Percentiles rank a stretch among this genome's conserved stretches.
Evolutionary conservation across 2,329 filamentous ascomycete species (phyloP).

Genomic region (Venturia aucupariae): DNA sequence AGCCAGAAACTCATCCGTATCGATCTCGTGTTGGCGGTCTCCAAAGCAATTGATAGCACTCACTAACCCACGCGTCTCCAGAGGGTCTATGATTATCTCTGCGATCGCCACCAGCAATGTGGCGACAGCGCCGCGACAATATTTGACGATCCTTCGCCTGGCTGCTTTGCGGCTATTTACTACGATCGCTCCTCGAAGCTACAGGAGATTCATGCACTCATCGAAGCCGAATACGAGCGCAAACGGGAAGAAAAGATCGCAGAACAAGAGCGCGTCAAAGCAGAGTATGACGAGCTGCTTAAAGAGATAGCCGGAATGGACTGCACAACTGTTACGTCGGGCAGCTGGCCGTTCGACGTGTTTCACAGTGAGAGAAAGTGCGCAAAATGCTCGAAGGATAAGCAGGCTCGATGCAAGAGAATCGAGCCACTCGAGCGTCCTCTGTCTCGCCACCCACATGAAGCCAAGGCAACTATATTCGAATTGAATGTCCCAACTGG

Average conservation of each 20-base stretch:
- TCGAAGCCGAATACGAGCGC: constrained; percentile 26
- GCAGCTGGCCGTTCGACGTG: neutral
- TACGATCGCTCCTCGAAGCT: constrained; percentile 27
- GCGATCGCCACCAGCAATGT: constrained; percentile 25
- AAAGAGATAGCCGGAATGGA: constrained; percentile 23
- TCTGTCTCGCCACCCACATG: constrained; percentile 31
- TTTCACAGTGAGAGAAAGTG: constrained; percentile 30
- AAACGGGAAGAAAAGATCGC: constrained; percentile 27
- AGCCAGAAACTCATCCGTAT: no score
- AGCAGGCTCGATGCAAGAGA: constrained; percentile 28
- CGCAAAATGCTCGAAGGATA: constrained; percentile 34
- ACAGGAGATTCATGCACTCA: constrained; percentile 24
- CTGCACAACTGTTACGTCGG: constrained; percentile 22
- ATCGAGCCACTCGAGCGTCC: constrained; percentile 44
- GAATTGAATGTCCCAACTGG: constrained; percentile 40
- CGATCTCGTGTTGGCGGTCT: no score
- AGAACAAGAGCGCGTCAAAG: constrained; percentile 30
- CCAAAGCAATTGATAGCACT: no score
- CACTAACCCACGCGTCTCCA: no score
- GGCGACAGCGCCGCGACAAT: constrained; percentile 31
- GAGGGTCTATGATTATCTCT: constrained; percentile 43
- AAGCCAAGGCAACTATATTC: constrained; percentile 40
- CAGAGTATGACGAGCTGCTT: constrained; percentile 30
- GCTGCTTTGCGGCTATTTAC: constrained; percentile 41
- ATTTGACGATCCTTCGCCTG: constrained; percentile 34